Evolutionary conservation across 352 stramenopile genomes (phyloP), one percentile per base, ranked within the genome.

Genomic region (Globisporangium nodosum): DNA sequence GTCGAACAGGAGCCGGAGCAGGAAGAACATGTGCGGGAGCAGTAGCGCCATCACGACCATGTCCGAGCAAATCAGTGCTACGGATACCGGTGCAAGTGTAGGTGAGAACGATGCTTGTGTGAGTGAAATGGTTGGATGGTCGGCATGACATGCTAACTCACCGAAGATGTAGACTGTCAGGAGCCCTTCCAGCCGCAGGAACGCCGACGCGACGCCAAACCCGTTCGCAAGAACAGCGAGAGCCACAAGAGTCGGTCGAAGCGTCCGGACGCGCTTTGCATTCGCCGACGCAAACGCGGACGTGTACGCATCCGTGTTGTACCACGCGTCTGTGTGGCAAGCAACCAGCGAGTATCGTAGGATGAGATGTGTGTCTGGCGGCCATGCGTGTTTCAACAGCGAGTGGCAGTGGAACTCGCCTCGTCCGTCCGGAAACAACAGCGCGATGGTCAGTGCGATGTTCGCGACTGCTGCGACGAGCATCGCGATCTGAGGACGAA

Each of bases 1-100:
- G 48, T 89, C 79, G 31, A 85, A 71, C 5, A 89, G 62, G 53
- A 85, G 68, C 21, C 79, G 76, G 13, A 82, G 8, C 16, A 89
- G 42, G 60, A 84, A 89, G 57, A 87, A 81, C 8, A 66, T 61
- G 56, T 87, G 79, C 3, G 77, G 79, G 1, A 89, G 65, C 31
- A 87, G 66, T 59, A 78, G 56, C 4, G 70, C 52, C 5, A 86
- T 52, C 5, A 67, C 71, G 63, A 68, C 76, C 9, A 77, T 37
- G 18, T 86, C 75, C 18, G 60, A 54, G 8, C 71, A 53, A 0
- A 72, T 39, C 8, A 70, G 59, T 3, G 42, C 78, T 88, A 24
- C 4, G 40, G 15, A 57, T 18, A 13, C 8, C 42, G 5, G n/a
- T 24, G 43, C 43, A 39, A 45, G 12, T 39, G 37, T 7, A 15